Evolutionary conservation across 2,329 filamentous ascomycete genomes (phyloP).

Genomic region (Scedosporium boydii): DNA sequence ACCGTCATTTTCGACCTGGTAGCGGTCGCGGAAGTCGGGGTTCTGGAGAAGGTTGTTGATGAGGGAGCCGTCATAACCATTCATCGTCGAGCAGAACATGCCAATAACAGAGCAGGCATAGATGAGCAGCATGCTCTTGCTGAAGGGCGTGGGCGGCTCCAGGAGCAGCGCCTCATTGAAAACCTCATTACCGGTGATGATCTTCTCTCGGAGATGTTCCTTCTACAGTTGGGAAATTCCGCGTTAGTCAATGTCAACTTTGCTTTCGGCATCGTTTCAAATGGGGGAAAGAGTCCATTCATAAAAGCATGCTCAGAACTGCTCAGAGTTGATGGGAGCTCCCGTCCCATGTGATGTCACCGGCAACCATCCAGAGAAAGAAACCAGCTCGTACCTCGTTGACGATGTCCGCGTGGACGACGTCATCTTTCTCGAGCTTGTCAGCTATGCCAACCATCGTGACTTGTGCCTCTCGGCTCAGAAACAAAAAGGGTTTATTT

Average conservation of each 20-base stretch:
- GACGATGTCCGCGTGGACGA: constrained; percentile 1
- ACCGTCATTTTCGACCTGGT: constrained; percentile 29
- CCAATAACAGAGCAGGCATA: constrained; percentile 35
- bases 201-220: constrained; percentile 74
- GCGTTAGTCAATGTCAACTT: background rate
- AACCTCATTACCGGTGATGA: constrained; percentile 23
- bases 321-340: background rate
- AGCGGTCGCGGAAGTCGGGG: constrained; percentile 28
- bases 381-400: background rate
- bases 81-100: constrained; percentile 41
- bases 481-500: background rate
- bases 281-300: background rate
- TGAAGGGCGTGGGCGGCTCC: constrained; percentile 36
- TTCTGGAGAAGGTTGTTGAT: constrained; percentile 39
- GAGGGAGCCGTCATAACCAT: constrained; percentile 41
- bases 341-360: no score
- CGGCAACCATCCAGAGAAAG: background rate
- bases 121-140: constrained; percentile 26
- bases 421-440: background rate
- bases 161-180: constrained; percentile 45
- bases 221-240: constrained; percentile 40
- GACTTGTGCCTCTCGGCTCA: background rate
- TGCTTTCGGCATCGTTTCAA: background rate
- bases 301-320: background rate
- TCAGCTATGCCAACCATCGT: background rate